A percentile compares a stretch with the other conserved stretches of the same genome.
These are phyloP conservation scores for Mycena capillaripes DNA, from an alignment of 768 basidiomycete genomes.

Conservation along the genomic window DNA sequence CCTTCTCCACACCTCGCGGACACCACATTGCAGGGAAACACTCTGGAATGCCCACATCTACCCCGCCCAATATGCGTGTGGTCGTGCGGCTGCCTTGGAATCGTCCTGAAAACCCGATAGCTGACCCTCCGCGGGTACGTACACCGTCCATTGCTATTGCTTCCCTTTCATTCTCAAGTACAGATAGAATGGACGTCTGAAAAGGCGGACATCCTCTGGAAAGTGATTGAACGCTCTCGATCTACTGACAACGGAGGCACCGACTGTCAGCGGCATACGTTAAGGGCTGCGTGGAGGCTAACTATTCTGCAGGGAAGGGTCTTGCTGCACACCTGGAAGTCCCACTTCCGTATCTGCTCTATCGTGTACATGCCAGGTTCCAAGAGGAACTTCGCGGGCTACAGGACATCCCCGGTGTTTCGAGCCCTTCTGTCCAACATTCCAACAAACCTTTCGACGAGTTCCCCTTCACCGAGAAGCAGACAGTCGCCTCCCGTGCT, in stretches of 20 bases:
- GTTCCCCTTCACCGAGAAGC: conserved; percentile 41
- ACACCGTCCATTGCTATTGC: conserved; percentile 2
- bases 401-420: conserved; percentile 76
- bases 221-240: conserved; percentile 85
- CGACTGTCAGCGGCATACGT: conserved; percentile 72
- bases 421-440: conserved; percentile 63
- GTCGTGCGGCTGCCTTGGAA: conserved; percentile 86
- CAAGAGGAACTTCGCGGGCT: conserved; percentile 88
- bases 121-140: conserved; percentile 80
- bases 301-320: conserved; percentile 75
- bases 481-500: conserved; percentile 45
- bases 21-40: no score
- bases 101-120: conserved; percentile 75
- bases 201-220: conserved; percentile 90
- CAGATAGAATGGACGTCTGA: conserved; percentile 90
- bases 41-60: conserved; percentile 47
- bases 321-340: conserved; percentile 85
- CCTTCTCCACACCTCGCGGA: background rate
- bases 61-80: conserved; percentile 68
- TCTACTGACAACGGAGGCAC: conserved; percentile 79
- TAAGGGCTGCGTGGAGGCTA: conserved; percentile 13
- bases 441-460: conserved; percentile 48
- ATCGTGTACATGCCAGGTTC: conserved; percentile 86
- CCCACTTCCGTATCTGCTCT: conserved; percentile 87
- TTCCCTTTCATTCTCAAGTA: conserved; percentile 31